Conservation (phyloP, 164 flowering plant genomes). For the Aristolochia californica region DNA sequence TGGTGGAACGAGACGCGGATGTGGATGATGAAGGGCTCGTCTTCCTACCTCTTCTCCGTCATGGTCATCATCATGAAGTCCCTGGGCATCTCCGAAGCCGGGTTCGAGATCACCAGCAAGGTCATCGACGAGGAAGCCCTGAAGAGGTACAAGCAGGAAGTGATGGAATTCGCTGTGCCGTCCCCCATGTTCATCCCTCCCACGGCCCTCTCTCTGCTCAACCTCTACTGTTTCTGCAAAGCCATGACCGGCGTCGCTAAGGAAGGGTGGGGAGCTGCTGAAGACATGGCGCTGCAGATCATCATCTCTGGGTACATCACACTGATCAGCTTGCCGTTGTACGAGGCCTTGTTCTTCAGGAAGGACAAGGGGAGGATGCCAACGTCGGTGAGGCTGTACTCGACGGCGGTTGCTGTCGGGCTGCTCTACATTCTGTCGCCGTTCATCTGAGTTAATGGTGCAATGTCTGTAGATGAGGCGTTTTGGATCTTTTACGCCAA, state of each 20-base stretch:
- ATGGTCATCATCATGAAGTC: constrained; percentile 20
- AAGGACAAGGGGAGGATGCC: constrained; percentile 25
- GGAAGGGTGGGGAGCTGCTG: constrained; percentile 2
- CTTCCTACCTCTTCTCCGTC: constrained; percentile 29
- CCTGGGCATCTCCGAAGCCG: constrained; percentile 28
- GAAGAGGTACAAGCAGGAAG: constrained; percentile 38
- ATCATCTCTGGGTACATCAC: constrained; percentile 16
- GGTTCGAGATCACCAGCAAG: constrained; percentile 32
- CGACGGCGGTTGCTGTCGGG: constrained; percentile 5
- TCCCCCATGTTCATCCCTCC: constrained; percentile 29
- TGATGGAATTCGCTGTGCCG: constrained; percentile 35
- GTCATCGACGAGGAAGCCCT: constrained; percentile 25
- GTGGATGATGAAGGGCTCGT: constrained; percentile 35
- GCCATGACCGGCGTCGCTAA: background rate
- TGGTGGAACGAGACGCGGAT: constrained; percentile 48
- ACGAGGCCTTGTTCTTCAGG: constrained; percentile 20
- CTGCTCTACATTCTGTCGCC: constrained; percentile 9
- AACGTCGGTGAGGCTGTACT: constrained; percentile 10
- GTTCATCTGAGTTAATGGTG: constrained; percentile 13
- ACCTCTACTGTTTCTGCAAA: constrained; percentile 13
- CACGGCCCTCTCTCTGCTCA: constrained; percentile 27
- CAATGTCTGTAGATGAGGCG: too few relatives aligned
- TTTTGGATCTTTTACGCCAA: too few relatives aligned
- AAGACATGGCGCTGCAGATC: constrained; percentile 14
- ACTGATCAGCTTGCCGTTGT: constrained; percentile 17